A percentile compares a stretch with the other conserved stretches of the same genome.
Evolutionary conservation across 495 filamentous ascomycete species (phyloP).

Genomic region (Aspergillus kassunensis): DNA sequence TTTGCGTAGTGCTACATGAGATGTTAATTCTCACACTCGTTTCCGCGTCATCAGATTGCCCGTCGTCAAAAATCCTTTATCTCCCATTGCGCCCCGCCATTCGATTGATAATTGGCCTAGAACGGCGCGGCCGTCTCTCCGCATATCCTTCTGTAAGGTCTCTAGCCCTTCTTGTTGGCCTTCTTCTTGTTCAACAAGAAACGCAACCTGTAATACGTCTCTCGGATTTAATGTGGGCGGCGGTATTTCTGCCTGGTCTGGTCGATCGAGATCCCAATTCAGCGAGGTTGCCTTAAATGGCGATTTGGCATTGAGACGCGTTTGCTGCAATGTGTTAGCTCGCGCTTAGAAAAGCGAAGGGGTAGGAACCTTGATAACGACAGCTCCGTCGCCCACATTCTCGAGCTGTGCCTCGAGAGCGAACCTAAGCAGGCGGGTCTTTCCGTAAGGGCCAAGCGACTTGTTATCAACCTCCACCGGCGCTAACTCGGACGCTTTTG

Average conservation of each 20-base stretch:
- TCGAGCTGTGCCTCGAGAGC: constrained; percentile 91
- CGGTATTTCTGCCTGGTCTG: constrained; percentile 24
- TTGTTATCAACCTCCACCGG: constrained; percentile 42
- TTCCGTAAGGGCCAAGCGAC: constrained; percentile 43
- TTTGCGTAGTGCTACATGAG: background rate
- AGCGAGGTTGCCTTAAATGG: constrained; percentile 54
- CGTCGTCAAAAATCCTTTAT: constrained; percentile 80
- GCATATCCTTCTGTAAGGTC: constrained; percentile 44
- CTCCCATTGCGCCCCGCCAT: constrained; percentile 88
- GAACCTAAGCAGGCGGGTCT: constrained; percentile 42
- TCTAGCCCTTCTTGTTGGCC: constrained; percentile 46
- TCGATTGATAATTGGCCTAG: constrained; percentile 81
- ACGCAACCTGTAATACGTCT: constrained; percentile 90
- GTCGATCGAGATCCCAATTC: constrained; percentile 50
- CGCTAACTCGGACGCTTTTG: constrained; percentile 68
- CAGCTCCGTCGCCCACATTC: constrained; percentile 65
- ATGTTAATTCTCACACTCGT: constrained; percentile 35
- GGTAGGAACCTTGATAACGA: constrained; percentile 38
- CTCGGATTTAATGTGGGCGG: constrained; percentile 72
- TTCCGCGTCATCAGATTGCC: constrained; percentile 70
- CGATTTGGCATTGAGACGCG: constrained; percentile 48
- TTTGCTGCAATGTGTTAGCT: constrained; percentile 33
- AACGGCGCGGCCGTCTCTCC: constrained; percentile 57
- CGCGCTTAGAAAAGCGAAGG: background rate
- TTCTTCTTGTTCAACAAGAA: constrained; percentile 69